Evolutionary conservation across 1,139 yeast species (phyloP), one percentile per base, ranked within the genome.

Genomic region (Yamadazyma diospyri): DNA sequence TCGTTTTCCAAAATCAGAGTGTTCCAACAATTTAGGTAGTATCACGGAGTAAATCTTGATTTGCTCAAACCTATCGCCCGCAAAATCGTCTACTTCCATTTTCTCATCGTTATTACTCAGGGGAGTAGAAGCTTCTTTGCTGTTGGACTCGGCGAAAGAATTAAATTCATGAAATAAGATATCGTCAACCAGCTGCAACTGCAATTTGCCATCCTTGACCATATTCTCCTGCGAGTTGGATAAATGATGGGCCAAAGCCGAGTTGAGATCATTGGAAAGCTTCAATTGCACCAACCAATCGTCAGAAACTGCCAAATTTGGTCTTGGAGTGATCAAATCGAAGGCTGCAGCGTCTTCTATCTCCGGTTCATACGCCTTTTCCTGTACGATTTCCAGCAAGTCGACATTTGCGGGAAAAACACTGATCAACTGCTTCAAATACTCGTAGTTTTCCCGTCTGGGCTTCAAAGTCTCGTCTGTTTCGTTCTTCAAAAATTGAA

Each of bases 341-440:
- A 67, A 68, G 1, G 50, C 50, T 5, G 47, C 44, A 5, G 57
- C 68, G 35, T 59, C 56, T 1, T 51, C 39, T 14, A 69, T 52
- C 55, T 61, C 79, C 0, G 92, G 92, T 53, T 83, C 94, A 46
- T 74, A 82, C 1, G 78, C 82, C 47, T 78, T 81, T 42, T 79
- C 84, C 32, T 72, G 66, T 6, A 78, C 67, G 11, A 78, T 61
- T 9, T 65, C 68, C 33, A 55, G 48, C 46, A 71, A 46, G 30
- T 61, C 55, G 10, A 57, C 47, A 23, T 57, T 58, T 10, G 55
- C 48, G 9, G 62, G 70, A 29, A 50, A 54, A 1, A 53, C 48
- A 30, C 55, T 55, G 6, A 64, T 60, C 30, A 66, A 43, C 32
- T 59, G 64, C 33, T 57, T 58, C 38, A 66, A 55, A 39, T 67